Evolutionary conservation across 441 rosid species (phyloP).

Genomic region (Omphalea diandra): DNA sequence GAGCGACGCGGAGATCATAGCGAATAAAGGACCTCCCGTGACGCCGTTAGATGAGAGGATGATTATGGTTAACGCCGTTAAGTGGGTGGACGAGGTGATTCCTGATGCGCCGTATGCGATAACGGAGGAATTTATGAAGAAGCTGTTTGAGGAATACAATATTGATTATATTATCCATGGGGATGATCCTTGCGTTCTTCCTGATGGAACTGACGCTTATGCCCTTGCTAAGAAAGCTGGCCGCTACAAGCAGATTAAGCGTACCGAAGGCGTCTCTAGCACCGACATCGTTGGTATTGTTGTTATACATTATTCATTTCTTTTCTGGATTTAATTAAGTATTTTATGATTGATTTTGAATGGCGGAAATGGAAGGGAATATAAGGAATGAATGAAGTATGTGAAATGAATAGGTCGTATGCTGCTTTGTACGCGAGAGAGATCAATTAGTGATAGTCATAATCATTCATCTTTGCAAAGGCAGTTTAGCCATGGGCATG

Average conservation of each 20-base stretch:
- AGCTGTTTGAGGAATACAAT: conserved; percentile 51
- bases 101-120: conserved; percentile 66
- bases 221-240: conserved; percentile 67
- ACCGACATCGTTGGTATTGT: conserved; percentile 55
- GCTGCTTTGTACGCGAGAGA: conserved; percentile 76
- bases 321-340: too few relatives aligned
- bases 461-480: conserved; percentile 66
- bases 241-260: conserved; percentile 70
- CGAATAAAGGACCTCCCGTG: conserved; percentile 70
- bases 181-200: conserved; percentile 65
- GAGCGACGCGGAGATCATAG: conserved; percentile 62
- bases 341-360: conserved; percentile 1
- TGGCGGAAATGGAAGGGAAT: neutral
- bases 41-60: conserved; percentile 57
- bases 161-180: conserved; percentile 73
- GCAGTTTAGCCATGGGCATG: conserved; percentile 68
- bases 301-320: neutral
- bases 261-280: conserved; percentile 71
- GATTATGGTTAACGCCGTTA: conserved; percentile 67
- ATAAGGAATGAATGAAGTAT: neutral
- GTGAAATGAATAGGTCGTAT: conserved; percentile 51
- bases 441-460: conserved; percentile 49
- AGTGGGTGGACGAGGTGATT: conserved; percentile 75
- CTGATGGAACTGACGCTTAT: conserved; percentile 67
- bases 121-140: conserved; percentile 62